These are phyloP conservation scores for Mollisiaceae sp. DNA, from an alignment of 2,329 filamentous ascomycete species.

Conservation along the genomic window DNA sequence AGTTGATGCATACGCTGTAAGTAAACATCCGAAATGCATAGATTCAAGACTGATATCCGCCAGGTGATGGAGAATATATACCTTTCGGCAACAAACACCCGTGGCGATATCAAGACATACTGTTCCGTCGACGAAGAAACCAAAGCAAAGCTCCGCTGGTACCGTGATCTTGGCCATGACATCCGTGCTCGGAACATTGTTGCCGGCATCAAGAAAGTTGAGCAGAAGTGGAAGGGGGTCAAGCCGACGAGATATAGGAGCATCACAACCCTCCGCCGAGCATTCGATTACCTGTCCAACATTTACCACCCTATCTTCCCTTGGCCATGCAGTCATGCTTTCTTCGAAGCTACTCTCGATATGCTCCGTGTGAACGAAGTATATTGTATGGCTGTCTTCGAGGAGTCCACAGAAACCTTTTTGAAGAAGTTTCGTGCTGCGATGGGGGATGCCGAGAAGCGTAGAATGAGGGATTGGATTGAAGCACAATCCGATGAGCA, in stretches of 20 bases:
- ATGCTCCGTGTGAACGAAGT: neutral
- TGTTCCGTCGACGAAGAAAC: neutral
- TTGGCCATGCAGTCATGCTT: constrained; percentile 1
- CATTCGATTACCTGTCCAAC: constrained; percentile 3
- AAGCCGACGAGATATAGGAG: neutral
- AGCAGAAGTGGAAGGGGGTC: neutral
- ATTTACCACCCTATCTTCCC: neutral
- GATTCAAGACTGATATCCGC: neutral
- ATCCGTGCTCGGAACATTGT: neutral
- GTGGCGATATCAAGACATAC: neutral
- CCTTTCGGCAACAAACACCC: neutral
- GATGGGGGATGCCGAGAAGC: constrained; percentile 1
- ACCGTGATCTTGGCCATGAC: neutral
- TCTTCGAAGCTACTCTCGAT: constrained; percentile 2
- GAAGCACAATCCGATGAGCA: neutral
- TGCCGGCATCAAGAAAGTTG: neutral
- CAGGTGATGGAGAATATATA: constrained; percentile 6
- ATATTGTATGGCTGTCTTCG: neutral
- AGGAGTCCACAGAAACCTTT: neutral
- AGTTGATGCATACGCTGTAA: neutral
- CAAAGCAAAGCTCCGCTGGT: neutral
- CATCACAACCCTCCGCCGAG: neutral
- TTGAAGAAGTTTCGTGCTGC: neutral
- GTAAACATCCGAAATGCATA: neutral
- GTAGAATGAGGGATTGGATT: neutral